phyloP scores from a whole-genome alignment of 164 flowering plant species.

The Saururus chinensis region DNA sequence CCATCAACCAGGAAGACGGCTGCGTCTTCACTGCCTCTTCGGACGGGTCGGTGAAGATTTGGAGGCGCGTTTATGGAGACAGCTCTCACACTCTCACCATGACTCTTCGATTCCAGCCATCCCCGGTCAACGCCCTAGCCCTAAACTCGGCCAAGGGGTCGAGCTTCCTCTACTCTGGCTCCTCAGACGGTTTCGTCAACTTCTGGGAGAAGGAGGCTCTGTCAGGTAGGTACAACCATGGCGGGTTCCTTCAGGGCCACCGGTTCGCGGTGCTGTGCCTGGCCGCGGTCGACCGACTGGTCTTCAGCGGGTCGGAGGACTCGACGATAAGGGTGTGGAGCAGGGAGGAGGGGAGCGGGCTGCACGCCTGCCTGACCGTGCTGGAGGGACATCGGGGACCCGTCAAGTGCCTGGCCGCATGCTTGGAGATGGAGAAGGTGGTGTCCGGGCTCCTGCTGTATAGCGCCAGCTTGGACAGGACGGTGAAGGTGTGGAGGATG shows the following conservation, averaged over 20 bases:
- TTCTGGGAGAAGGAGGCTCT: slow-evolving; percentile 30
- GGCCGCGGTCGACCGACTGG: slow-evolving; percentile 18
- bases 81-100: slow-evolving; percentile 37
- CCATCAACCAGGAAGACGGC: slow-evolving; percentile 34
- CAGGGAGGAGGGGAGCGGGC: slow-evolving; percentile 26
- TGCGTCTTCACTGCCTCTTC: slow-evolving; percentile 28
- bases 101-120: slow-evolving; percentile 32
- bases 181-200: slow-evolving; percentile 29
- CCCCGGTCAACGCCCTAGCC: slow-evolving; percentile 33
- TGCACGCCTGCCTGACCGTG: slow-evolving; percentile 29
- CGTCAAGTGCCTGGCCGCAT: slow-evolving; percentile 37
- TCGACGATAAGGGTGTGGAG: slow-evolving; percentile 40
- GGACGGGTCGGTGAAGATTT: slow-evolving; percentile 35
- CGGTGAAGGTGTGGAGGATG: slow-evolving; percentile 43
- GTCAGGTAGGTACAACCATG: slow-evolving; percentile 26
- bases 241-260: slow-evolving; percentile 33
- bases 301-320: slow-evolving; percentile 45
- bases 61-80: slow-evolving; percentile 36
- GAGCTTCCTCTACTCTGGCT: slow-evolving; percentile 32
- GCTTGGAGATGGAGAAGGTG: slow-evolving; percentile 26
- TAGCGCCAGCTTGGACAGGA: slow-evolving; percentile 37
- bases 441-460: slow-evolving; percentile 26
- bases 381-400: slow-evolving; percentile 45
- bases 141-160: slow-evolving; percentile 6
- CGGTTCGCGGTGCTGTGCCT: slow-evolving; percentile 31